Evolutionary conservation across 2,329 filamentous ascomycete species (phyloP).

Genomic region (Clonostachys solani): DNA sequence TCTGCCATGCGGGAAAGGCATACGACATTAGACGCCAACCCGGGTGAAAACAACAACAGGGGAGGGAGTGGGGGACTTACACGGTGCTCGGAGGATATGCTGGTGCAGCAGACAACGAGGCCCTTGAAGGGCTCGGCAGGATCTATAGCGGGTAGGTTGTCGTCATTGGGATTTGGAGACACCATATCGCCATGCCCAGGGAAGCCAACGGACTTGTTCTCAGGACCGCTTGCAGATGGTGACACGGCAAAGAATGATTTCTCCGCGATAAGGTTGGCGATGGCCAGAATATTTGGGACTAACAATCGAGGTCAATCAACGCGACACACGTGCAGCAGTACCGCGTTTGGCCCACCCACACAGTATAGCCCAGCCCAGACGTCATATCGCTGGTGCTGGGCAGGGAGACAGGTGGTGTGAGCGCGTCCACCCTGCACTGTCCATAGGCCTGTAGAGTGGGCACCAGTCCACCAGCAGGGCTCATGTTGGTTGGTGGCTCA

Average conservation of each 20-base stretch:
- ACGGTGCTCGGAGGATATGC: constrained; percentile 72
- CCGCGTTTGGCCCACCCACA: not conserved
- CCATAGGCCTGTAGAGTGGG: too few species aligned
- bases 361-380: not conserved
- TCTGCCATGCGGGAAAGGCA: constrained; percentile 19
- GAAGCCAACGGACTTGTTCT: too few species aligned
- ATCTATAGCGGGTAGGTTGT: constrained; percentile 33
- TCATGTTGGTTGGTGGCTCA: too few species aligned
- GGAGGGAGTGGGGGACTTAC: constrained; percentile 38
- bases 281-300: not conserved
- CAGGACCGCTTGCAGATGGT: too few species aligned
- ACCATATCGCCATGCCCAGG: constrained; percentile 3
- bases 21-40: too few species aligned
- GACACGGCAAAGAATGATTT: too few species aligned
- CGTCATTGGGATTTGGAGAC: not conserved
- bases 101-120: constrained; percentile 83
- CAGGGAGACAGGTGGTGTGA: too few species aligned
- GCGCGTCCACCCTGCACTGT: too few species aligned
- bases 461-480: too few species aligned
- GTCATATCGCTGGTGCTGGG: too few species aligned
- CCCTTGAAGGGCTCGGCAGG: constrained; percentile 62
- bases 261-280: not conserved
- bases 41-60: too few species aligned
- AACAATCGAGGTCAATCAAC: not conserved
- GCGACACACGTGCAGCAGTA: not conserved